These are phyloP conservation scores for Trichoderma sp. DNA, from an alignment of 2,329 filamentous ascomycete species.

Conservation along the genomic window DNA sequence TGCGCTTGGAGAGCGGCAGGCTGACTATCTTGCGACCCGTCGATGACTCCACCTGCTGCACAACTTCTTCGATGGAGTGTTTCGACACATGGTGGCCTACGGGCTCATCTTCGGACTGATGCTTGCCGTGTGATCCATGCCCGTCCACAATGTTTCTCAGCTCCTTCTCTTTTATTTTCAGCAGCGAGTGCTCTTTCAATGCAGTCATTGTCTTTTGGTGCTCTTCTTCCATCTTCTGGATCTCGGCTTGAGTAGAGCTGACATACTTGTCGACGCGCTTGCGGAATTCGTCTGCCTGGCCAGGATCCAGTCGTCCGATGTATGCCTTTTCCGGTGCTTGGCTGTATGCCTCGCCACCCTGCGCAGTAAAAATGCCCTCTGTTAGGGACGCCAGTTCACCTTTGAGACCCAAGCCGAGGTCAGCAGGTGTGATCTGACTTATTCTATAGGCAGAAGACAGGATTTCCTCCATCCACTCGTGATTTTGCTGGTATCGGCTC, in stretches of 20 bases:
- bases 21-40: slow-evolving; percentile 65
- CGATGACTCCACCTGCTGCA: slow-evolving; percentile 69
- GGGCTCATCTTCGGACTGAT: slow-evolving; percentile 53
- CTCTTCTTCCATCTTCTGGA: slow-evolving; percentile 77
- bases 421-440: slow-evolving; percentile 79
- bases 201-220: slow-evolving; percentile 75
- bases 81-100: slow-evolving; percentile 38
- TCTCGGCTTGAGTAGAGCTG: slow-evolving; percentile 71
- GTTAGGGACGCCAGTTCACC: slow-evolving; percentile 81
- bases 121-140: slow-evolving; percentile 56
- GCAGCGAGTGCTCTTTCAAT: slow-evolving; percentile 66
- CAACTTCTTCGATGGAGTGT: slow-evolving; percentile 68
- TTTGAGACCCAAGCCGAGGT: slow-evolving; percentile 80
- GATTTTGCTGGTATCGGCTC: slow-evolving; percentile 86
- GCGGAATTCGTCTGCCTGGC: slow-evolving; percentile 80
- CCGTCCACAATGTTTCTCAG: slow-evolving; percentile 65
- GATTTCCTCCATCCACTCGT: slow-evolving; percentile 99
- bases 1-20: slow-evolving; percentile 64
- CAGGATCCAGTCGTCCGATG: slow-evolving; percentile 63
- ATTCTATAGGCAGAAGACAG: slow-evolving; percentile 86
- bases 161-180: slow-evolving; percentile 73
- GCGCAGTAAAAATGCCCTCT: slow-evolving; percentile 75
- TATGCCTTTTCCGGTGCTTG: slow-evolving; percentile 57
- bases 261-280: slow-evolving; percentile 73
- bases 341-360: slow-evolving; percentile 48